phyloP scores from a whole-genome alignment of 2,329 filamentous ascomycete species.

The Verticillium alfalfae region DNA sequence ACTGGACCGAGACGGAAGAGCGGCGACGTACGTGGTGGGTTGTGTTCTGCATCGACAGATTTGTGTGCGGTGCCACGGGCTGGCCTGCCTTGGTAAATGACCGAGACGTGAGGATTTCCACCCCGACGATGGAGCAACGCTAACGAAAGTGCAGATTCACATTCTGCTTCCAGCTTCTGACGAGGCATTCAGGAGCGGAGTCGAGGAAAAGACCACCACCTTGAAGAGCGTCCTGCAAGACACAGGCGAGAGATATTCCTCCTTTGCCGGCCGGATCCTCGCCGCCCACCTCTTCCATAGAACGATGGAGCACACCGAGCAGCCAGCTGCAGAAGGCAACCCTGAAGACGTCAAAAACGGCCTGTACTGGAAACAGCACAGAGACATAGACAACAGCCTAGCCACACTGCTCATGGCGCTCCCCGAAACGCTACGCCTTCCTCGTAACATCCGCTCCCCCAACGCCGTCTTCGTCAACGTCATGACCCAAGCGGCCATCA shows the following conservation, averaged over 20 bases:
- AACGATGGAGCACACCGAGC: constrained; percentile 39
- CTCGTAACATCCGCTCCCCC: constrained; percentile 48
- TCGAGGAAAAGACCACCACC: constrained; percentile 42
- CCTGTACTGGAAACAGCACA: constrained; percentile 23
- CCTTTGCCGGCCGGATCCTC: constrained; percentile 52
- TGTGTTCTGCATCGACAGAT: constrained; percentile 25
- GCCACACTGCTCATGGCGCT: constrained; percentile 54
- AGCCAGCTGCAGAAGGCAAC: neutral
- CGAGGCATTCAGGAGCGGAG: constrained; percentile 53
- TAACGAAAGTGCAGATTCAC: constrained; percentile 31
- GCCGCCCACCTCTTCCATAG: constrained; percentile 54
- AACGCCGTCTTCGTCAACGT: constrained; percentile 65
- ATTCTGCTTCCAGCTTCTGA: constrained; percentile 60
- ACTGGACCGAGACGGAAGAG: neutral
- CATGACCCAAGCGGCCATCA: constrained; percentile 63
- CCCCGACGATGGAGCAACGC: neutral
- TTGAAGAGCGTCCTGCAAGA: constrained; percentile 42
- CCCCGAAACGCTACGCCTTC: constrained; percentile 53
- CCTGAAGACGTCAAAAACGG: neutral
- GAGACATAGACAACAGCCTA: constrained; percentile 56
- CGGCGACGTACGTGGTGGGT: constrained; percentile 33
- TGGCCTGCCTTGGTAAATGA: neutral
- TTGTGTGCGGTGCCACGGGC: constrained; percentile 4
- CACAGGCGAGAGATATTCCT: constrained; percentile 40
- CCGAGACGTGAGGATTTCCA: neutral